Conservation (phyloP, 352 stramenopile species). For the Poterioochromonas sp. region DNA sequence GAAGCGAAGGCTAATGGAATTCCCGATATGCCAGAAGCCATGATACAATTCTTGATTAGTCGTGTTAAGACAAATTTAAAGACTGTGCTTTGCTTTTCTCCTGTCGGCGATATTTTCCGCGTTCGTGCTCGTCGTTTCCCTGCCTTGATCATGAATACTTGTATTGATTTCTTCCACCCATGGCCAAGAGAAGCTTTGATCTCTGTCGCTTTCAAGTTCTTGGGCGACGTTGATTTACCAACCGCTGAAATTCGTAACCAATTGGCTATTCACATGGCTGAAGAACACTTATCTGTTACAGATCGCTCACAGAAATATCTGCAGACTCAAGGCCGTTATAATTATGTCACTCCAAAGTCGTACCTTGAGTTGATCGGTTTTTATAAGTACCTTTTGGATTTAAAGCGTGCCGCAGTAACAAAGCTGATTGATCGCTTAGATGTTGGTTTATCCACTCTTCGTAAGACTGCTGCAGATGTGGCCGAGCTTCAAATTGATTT, state of each 20-base stretch:
- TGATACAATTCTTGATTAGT: slow-evolving; percentile 84
- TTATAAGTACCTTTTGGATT: slow-evolving; percentile 76
- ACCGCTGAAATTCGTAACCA: slow-evolving; percentile 54
- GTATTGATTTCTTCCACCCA: slow-evolving; percentile 92
- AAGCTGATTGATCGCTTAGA: slow-evolving; percentile 71
- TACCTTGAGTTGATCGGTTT: slow-evolving; percentile 91
- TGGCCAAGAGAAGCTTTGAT: slow-evolving; percentile 83
- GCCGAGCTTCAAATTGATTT: slow-evolving; percentile 85
- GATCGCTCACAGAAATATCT: slow-evolving; percentile 74
- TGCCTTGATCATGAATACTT: slow-evolving; percentile 73
- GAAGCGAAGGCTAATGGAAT: slow-evolving; percentile 74
- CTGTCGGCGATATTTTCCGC: slow-evolving; percentile 77
- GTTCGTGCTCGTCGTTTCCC: slow-evolving; percentile 86
- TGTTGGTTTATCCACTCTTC: slow-evolving; percentile 80
- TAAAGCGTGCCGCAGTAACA: slow-evolving; percentile 76
- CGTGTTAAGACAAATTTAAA: slow-evolving; percentile 82
- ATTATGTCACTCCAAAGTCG: slow-evolving; percentile 92
- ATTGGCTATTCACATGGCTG: slow-evolving; percentile 59
- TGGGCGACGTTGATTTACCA: slow-evolving; percentile 71
- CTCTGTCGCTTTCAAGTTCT: slow-evolving; percentile 81
- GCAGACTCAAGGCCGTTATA: slow-evolving; percentile 74
- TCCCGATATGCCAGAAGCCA: slow-evolving; percentile 78
- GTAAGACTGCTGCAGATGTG: slow-evolving; percentile 78
- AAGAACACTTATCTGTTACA: slow-evolving; percentile 77
- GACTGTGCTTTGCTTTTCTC: slow-evolving; percentile 84